phyloP scores from a whole-genome alignment of 768 basidiomycete species.

The Phanerodontia chrysosporium region DNA sequence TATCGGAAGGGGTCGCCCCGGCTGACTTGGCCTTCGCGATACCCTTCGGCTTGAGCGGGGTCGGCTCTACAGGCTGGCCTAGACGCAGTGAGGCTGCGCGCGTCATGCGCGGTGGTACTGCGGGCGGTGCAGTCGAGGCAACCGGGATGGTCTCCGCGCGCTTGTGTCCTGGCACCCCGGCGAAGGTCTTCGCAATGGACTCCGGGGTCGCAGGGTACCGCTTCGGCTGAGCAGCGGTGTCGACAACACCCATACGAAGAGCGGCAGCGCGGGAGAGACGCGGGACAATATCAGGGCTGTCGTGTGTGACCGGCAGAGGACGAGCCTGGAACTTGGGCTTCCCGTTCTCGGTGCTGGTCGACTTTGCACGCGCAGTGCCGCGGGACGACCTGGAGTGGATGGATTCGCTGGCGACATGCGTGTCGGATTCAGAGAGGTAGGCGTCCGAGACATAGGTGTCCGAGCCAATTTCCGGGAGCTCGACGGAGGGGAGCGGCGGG shows the following conservation, averaged over 20 bases:
- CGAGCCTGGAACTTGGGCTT: constrained; percentile 64
- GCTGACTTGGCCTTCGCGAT: constrained; percentile 1
- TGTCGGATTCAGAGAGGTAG: constrained; percentile 30
- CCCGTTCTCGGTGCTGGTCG: constrained; percentile 35
- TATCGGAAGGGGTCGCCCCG: constrained; percentile 24
- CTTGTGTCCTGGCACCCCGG: constrained; percentile 81
- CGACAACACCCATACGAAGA: constrained; percentile 57
- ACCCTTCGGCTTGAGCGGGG: constrained; percentile 13
- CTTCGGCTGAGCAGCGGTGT: constrained; percentile 38
- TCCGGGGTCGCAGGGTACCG: constrained; percentile 60
- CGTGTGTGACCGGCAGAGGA: constrained; percentile 55
- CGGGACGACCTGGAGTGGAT: constrained; percentile 36
- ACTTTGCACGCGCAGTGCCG: constrained; percentile 27
- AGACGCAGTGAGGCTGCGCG: constrained; percentile 68
- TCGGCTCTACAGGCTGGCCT: constrained; percentile 45
- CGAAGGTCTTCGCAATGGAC: constrained; percentile 58
- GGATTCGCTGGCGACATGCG: constrained; percentile 22
- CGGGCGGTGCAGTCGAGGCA: constrained; percentile 70
- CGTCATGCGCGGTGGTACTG: constrained; percentile 70
- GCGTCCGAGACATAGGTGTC: constrained; percentile 25
- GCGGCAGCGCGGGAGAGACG: constrained; percentile 73
- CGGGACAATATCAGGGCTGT: constrained; percentile 66
- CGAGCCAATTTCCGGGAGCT: constrained; percentile 58
- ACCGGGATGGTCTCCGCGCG: constrained; percentile 63
- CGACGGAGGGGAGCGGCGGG: constrained; percentile 69